phyloP scores from a whole-genome alignment of 2,329 filamentous ascomycete species.

The Incumbomyces delicatus region DNA sequence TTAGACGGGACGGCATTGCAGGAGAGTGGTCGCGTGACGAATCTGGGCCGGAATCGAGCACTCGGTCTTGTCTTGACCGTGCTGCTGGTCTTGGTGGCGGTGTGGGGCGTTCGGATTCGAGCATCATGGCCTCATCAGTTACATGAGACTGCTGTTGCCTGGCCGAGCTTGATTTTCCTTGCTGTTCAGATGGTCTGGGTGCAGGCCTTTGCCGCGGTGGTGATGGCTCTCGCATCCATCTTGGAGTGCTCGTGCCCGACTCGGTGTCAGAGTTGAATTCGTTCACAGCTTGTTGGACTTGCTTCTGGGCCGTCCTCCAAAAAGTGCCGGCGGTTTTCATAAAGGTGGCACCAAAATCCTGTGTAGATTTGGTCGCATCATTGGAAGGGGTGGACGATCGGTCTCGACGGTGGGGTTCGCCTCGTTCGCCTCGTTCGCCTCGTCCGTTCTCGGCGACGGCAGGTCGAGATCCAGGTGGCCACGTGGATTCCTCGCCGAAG shows the following conservation, averaged over 20 bases:
- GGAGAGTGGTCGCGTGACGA: conserved; percentile 41
- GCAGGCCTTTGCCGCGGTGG: conserved; percentile 15
- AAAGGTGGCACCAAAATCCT: conserved; percentile 70
- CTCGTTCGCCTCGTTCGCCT: neutral
- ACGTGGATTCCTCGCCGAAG: conserved; percentile 17
- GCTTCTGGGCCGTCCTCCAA: conserved; percentile 92
- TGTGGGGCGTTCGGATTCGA: conserved; percentile 58
- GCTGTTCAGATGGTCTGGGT: conserved; percentile 13
- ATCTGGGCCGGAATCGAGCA: conserved; percentile 12
- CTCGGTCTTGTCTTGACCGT: conserved; percentile 11
- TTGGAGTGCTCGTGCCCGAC: conserved; percentile 71
- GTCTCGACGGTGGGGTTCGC: conserved; percentile 3
- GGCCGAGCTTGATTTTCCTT: conserved; percentile 8
- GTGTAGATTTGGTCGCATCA: conserved; percentile 71
- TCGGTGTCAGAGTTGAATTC: conserved; percentile 63
- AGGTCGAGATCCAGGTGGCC: neutral
- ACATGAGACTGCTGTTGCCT: conserved; percentile 9
- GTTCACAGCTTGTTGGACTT: conserved; percentile 80
- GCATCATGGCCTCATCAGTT: conserved; percentile 56
- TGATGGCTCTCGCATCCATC: conserved; percentile 78
- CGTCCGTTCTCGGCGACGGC: conserved; percentile 6
- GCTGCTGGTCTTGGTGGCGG: conserved; percentile 30
- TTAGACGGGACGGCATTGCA: conserved; percentile 35
- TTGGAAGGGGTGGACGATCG: conserved; percentile 22
- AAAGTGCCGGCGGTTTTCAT: conserved; percentile 91